Conservation (phyloP, 23 red algal genomes). For the Gracilaria vermiculophylla region DNA sequence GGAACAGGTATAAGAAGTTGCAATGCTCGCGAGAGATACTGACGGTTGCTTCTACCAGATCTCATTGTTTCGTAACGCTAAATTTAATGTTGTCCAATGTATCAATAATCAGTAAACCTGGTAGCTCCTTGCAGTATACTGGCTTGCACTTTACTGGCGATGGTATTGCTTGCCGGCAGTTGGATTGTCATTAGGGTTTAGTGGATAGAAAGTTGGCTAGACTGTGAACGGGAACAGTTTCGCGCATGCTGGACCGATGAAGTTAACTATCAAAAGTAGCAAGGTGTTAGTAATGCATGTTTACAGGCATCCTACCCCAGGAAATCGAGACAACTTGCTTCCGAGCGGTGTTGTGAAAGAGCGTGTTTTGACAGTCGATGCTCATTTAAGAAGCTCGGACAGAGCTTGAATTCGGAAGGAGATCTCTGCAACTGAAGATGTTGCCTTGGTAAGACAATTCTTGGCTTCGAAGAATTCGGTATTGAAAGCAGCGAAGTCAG, state of each 20-base stretch:
- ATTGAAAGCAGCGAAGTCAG: conserved; percentile 41
- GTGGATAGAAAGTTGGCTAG: too few relatives aligned
- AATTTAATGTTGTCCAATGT: background rate
- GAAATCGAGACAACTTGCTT: background rate
- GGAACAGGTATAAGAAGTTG: conserved; percentile 92
- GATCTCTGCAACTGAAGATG: conserved; percentile 48
- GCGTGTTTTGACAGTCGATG: background rate
- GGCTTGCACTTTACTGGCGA: too few relatives aligned
- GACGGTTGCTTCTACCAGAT: background rate
- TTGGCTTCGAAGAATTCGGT: conserved; percentile 52
- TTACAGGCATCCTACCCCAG: background rate
- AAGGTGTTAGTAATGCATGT: background rate
- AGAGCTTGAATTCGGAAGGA: conserved; percentile 59
- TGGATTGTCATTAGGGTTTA: too few relatives aligned
- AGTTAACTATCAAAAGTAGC: too few relatives aligned
- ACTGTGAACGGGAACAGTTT: too few relatives aligned
- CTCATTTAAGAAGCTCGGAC: conserved; percentile 49
- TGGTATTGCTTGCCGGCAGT: too few relatives aligned
- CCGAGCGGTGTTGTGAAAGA: background rate
- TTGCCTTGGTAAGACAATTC: conserved; percentile 32
- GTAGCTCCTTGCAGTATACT: too few relatives aligned
- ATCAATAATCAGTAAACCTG: background rate
- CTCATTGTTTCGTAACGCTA: background rate
- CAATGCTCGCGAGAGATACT: conserved; percentile 63
- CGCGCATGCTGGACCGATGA: too few relatives aligned